A percentile compares a stretch with the other conserved stretches of the same genome.
Conservation (phyloP, 2,329 filamentous ascomycete genomes). For the Fusarium ambrosium region DNA sequence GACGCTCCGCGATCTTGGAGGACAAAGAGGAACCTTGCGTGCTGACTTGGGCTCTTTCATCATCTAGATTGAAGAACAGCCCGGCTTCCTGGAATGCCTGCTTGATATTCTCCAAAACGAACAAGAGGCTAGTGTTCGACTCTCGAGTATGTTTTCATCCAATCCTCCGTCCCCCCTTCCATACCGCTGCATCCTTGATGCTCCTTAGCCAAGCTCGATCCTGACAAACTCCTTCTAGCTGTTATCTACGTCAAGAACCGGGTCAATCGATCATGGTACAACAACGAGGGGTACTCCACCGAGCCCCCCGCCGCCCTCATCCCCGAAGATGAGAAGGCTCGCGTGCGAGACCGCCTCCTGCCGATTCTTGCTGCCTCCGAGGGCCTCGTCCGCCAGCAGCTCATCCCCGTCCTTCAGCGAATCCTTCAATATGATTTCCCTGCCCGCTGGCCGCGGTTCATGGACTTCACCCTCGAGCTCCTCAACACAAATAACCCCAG, state of each 20-base stretch:
- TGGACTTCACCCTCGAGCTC: conserved; percentile 91
- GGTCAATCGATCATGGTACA: conserved; percentile 91
- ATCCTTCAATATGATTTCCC: conserved; percentile 97
- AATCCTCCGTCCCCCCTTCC: conserved; percentile 19
- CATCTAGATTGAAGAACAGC: conserved; percentile 85
- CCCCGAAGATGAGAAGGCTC: conserved; percentile 88
- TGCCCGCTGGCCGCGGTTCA: conserved; percentile 91
- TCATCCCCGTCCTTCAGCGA: conserved; percentile 94
- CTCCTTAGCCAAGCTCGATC: conserved; percentile 38
- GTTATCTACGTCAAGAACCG: conserved; percentile 99
- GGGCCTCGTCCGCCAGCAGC: conserved; percentile 87
- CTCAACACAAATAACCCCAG: conserved; percentile 87
- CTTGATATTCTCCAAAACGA: conserved; percentile 92
- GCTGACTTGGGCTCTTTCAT: conserved; percentile 39
- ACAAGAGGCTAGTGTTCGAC: conserved; percentile 84
- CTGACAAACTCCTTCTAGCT: conserved; percentile 65
- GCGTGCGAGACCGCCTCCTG: conserved; percentile 88
- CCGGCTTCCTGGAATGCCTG: conserved; percentile 91
- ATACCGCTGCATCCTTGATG: conserved; percentile 35
- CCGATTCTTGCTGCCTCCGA: conserved; percentile 87
- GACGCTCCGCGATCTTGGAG: conserved; percentile 14
- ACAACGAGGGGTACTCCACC: conserved; percentile 79
- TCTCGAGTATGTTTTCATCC: conserved; percentile 79
- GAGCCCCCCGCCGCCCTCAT: conserved; percentile 72
- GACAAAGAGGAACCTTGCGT: conserved; percentile 7